Conservation (phyloP, 768 basidiomycete genomes). For the Tubosaeta sp. region DNA sequence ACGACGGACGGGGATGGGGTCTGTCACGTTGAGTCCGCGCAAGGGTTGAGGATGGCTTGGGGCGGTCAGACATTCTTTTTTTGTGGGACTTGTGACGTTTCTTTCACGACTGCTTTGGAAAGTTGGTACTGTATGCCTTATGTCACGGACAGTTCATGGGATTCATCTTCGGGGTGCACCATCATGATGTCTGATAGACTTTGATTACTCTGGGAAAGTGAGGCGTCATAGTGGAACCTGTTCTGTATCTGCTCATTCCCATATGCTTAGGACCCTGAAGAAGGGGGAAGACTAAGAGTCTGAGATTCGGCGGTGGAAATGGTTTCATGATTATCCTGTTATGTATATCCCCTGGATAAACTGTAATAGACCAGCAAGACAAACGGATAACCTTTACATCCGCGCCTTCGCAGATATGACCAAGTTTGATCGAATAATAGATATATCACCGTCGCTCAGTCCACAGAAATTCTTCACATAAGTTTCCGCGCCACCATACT, state of each 20-base stretch:
- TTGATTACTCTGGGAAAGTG: background rate
- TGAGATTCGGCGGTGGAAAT: background rate
- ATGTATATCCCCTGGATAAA: slow-evolving; percentile 2
- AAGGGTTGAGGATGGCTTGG: slow-evolving; percentile 7
- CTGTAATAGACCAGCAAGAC: background rate
- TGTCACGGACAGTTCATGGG: background rate
- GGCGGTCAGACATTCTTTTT: background rate
- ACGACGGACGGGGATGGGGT: slow-evolving; percentile 32
- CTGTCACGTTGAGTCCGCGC: slow-evolving; percentile 37
- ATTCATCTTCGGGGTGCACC: background rate
- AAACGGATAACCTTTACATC: slow-evolving; percentile 17
- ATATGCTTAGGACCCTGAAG: background rate
- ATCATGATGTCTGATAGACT: background rate
- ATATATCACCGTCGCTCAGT: slow-evolving; percentile 61
- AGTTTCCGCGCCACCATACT: slow-evolving; percentile 64
- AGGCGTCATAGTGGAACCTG: background rate
- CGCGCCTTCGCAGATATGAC: slow-evolving; percentile 33
- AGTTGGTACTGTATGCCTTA: background rate
- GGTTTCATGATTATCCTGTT: slow-evolving; percentile 1
- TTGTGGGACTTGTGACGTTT: background rate
- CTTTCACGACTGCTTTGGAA: background rate
- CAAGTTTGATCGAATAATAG: slow-evolving; percentile 54
- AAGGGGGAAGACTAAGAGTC: background rate
- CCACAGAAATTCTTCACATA: slow-evolving; percentile 56
- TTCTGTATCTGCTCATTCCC: background rate